A percentile compares a stretch with the other conserved stretches of the same genome.
phyloP scores from a whole-genome alignment of 352 stramenopile genomes.

The Pythium biforme region DNA sequence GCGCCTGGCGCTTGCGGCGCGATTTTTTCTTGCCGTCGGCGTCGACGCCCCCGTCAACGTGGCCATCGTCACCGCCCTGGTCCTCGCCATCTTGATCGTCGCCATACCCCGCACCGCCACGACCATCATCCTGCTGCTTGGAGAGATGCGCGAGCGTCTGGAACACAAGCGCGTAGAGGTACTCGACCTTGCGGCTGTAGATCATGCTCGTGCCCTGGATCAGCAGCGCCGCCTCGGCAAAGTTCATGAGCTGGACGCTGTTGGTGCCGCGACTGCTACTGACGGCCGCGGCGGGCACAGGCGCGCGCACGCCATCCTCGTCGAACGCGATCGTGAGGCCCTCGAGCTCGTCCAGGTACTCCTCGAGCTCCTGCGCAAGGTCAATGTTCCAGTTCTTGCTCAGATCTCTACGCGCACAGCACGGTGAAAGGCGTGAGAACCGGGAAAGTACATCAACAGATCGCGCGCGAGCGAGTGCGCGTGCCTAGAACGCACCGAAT shows the following conservation, averaged over 20 bases:
- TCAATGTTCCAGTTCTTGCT: slow-evolving; percentile 92
- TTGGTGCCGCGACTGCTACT: neutral
- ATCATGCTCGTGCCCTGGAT: slow-evolving; percentile 93
- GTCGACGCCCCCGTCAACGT: slow-evolving; percentile 10
- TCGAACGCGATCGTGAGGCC: slow-evolving; percentile 69
- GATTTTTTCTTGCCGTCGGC: slow-evolving; percentile 5
- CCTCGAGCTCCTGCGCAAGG: slow-evolving; percentile 84
- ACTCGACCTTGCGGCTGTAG: slow-evolving; percentile 95
- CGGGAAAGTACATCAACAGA: neutral
- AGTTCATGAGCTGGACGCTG: slow-evolving; percentile 71
- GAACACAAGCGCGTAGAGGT: slow-evolving; percentile 92
- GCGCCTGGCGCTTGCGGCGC: slow-evolving; percentile 7
- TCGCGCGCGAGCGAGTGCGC: neutral
- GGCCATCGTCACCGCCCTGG: slow-evolving; percentile 21
- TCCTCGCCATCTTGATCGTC: slow-evolving; percentile 26
- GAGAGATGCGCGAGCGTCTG: slow-evolving; percentile 85
- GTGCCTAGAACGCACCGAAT: slow-evolving; percentile 52
- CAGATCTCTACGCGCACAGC: slow-evolving; percentile 61
- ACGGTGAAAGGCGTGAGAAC: neutral
- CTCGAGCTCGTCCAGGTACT: slow-evolving; percentile 90
- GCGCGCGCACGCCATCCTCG: slow-evolving; percentile 30
- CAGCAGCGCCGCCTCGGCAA: slow-evolving; percentile 91
- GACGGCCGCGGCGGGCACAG: neutral
- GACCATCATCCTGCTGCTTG: slow-evolving; percentile 46
- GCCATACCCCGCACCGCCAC: slow-evolving; percentile 21